phyloP scores from a whole-genome alignment of 208 protist species.

The Vickermania spadyakhi region DNA sequence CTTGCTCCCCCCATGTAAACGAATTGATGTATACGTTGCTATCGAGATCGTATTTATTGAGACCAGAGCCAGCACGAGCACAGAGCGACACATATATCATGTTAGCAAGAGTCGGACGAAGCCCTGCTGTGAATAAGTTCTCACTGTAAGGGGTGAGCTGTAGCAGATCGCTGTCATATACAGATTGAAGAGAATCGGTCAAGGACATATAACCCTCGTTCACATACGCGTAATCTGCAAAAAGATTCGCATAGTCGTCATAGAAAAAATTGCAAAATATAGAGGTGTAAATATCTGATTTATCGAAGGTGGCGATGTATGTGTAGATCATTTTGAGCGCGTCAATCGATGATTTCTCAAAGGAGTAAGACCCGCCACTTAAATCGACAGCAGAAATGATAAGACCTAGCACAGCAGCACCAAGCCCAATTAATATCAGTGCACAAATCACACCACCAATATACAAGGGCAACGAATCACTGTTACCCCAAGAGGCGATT shows the following conservation, averaged over 20 bases:
- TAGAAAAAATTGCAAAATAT: slow-evolving; percentile 13
- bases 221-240: slow-evolving; percentile 4
- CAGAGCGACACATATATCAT: slow-evolving; percentile 6
- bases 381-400: background rate
- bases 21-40: background rate
- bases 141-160: background rate
- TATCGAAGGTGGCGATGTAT: slow-evolving; percentile 5
- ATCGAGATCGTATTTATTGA: slow-evolving; percentile 4
- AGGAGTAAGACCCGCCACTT: background rate
- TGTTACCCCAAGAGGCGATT: slow-evolving; percentile 1
- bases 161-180: background rate
- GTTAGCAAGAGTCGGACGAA: slow-evolving; percentile 6
- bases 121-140: background rate
- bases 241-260: background rate
- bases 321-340: slow-evolving; percentile 2
- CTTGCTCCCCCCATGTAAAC: slow-evolving; percentile 5
- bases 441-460: slow-evolving; percentile 5
- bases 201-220: background rate
- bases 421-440: background rate
- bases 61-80: slow-evolving; percentile 2
- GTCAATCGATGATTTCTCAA: background rate
- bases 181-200: background rate
- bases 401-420: background rate
- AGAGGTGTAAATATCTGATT: slow-evolving; percentile 5
- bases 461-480: background rate